A percentile compares a stretch with the other conserved stretches of the same genome.
Conservation (phyloP, 139 green algal genomes). For the Mesostigma viride region DNA sequence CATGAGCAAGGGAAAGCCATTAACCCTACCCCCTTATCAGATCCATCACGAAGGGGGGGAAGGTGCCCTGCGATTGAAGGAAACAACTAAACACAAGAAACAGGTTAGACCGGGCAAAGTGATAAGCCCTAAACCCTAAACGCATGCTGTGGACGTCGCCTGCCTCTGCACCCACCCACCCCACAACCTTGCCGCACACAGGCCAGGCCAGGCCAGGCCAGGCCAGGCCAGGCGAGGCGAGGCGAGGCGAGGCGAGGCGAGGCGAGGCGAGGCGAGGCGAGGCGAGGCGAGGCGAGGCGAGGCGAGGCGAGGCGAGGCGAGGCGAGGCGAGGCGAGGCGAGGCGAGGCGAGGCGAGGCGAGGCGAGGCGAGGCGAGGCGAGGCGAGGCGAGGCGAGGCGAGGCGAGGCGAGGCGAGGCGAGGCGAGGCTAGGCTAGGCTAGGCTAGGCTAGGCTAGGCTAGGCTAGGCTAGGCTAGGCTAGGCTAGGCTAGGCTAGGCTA, state of each 20-base stretch:
- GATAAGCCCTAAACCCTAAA: no score
- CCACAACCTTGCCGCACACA: no score
- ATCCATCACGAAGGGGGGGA: no score
- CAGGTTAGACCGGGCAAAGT: no score
- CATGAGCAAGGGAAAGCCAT: no score
- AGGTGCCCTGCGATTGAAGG: no score
- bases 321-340: slow-evolving; percentile 1
- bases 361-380: slow-evolving; percentile 3
- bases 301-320: slow-evolving; percentile 1
- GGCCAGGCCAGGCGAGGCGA: background rate
- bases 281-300: slow-evolving; percentile 5
- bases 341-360: slow-evolving; percentile 3
- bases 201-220: background rate
- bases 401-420: slow-evolving; percentile 6
- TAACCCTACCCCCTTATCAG: no score
- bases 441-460: background rate
- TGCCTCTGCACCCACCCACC: no score
- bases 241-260: slow-evolving; percentile 5
- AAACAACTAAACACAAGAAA: no score
- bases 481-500: background rate
- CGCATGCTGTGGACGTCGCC: no score
- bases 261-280: slow-evolving; percentile 5
- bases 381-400: slow-evolving; percentile 1
- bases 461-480: background rate
- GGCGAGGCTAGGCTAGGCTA: background rate